Conservation (phyloP, 108 stramenopile species). For the Fragilariopsis cylindrus region DNA sequence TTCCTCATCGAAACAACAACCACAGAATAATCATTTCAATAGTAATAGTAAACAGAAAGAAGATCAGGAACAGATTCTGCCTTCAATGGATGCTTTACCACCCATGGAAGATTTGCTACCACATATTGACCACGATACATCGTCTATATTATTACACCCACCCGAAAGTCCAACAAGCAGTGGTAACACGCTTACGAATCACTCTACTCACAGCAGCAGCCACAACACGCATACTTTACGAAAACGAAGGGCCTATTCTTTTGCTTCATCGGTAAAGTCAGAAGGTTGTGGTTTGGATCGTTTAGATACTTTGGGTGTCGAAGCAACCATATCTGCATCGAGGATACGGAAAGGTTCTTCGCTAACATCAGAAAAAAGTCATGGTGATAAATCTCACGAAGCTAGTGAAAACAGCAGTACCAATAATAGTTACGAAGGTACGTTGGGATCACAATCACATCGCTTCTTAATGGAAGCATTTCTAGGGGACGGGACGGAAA, state of each 20-base stretch:
- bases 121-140: conserved; percentile 8
- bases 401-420: conserved; percentile 20
- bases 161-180: conserved; percentile 2
- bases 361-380: conserved; percentile 5
- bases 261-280: background rate
- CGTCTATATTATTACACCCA: conserved; percentile 3
- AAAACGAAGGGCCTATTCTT: conserved; percentile 3
- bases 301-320: conserved; percentile 47
- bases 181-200: background rate
- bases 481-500: conserved; percentile 38
- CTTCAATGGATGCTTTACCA: conserved; percentile 2
- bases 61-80: background rate
- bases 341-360: conserved; percentile 24
- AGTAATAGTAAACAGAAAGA: conserved; percentile 17
- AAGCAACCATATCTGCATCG: conserved; percentile 23
- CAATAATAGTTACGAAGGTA: conserved; percentile 25
- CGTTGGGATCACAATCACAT: conserved; percentile 35
- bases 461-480: conserved; percentile 56
- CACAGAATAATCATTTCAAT: background rate
- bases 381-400: background rate
- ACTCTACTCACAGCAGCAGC: background rate
- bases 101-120: conserved; percentile 9
- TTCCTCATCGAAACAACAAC: conserved; percentile 16
- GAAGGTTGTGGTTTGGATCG: conserved; percentile 44
- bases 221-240: background rate